phyloP scores from a whole-genome alignment of 2,329 filamentous ascomycete genomes.

The Fusarium musae region DNA sequence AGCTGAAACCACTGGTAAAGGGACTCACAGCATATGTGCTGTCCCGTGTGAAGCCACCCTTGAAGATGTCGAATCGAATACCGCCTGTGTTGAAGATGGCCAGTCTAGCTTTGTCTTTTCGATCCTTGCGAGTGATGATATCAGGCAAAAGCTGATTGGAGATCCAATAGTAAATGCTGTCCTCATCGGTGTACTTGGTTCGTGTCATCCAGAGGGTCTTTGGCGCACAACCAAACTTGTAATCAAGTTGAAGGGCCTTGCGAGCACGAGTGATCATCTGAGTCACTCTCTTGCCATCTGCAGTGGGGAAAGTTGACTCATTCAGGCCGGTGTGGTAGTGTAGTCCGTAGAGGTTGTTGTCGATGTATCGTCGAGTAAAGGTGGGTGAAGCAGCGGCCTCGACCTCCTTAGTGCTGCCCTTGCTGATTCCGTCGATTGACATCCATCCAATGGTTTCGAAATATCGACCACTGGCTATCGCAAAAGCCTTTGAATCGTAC shows the following conservation, averaged over 20 bases:
- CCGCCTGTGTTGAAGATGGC: constrained; percentile 89
- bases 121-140: constrained; percentile 66
- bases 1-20: constrained; percentile 82
- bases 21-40: constrained; percentile 88
- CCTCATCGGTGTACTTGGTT: constrained; percentile 75
- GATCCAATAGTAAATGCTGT: constrained; percentile 86
- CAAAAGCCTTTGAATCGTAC: constrained; percentile 82
- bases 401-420: constrained; percentile 38
- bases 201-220: constrained; percentile 84
- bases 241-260: constrained; percentile 75
- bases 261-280: constrained; percentile 76
- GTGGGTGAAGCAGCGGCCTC: constrained; percentile 55
- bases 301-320: constrained; percentile 77
- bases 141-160: constrained; percentile 78
- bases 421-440: constrained; percentile 76
- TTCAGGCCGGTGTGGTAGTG: constrained; percentile 83
- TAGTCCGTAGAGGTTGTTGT: constrained; percentile 90
- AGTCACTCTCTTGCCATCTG: constrained; percentile 78
- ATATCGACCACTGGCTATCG: constrained; percentile 88
- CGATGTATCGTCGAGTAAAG: constrained; percentile 87
- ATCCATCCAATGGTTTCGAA: constrained; percentile 96
- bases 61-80: constrained; percentile 94
- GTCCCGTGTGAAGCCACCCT: constrained; percentile 89
- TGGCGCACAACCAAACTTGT: constrained; percentile 84
- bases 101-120: constrained; percentile 72